Percentiles rank a stretch among this genome's conserved stretches.
phyloP scores from a whole-genome alignment of 176 grass and related monocot species.

The Lolium rigidum region DNA sequence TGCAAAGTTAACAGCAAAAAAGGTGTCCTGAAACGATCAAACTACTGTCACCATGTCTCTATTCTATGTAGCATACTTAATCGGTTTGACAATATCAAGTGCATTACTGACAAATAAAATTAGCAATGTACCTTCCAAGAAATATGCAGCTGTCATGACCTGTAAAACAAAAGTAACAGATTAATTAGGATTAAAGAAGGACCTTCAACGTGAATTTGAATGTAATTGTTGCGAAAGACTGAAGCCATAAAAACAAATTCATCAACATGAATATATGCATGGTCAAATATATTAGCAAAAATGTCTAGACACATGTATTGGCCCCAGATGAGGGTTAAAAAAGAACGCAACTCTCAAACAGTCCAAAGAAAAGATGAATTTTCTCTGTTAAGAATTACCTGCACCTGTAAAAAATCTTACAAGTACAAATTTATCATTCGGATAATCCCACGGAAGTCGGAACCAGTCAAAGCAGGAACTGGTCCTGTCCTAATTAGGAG shows the following conservation, averaged over 20 bases:
- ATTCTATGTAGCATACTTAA: neutral
- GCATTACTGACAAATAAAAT: constrained; percentile 28
- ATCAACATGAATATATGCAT: constrained; percentile 15
- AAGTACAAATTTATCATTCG: constrained; percentile 1
- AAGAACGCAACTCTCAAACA: neutral
- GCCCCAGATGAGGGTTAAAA: neutral
- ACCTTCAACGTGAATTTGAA: neutral
- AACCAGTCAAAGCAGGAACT: no score
- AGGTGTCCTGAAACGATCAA: neutral
- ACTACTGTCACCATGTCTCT: neutral
- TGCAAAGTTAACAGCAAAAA: no score
- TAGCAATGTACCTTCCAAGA: constrained; percentile 73
- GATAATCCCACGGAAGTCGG: neutral
- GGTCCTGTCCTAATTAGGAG: no score
- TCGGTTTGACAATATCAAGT: neutral
- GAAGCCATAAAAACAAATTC: constrained; percentile 12
- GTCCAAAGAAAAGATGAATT: neutral
- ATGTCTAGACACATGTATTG: neutral
- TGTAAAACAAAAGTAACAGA: constrained; percentile 49
- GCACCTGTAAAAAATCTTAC: neutral
- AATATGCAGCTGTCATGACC: constrained; percentile 87
- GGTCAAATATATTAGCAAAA: constrained; percentile 24
- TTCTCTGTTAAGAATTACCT: neutral
- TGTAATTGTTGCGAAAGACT: neutral
- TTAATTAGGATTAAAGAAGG: constrained; percentile 11